Evolutionary conservation across 805 yeast species (phyloP), one percentile per base, ranked within the genome.

Genomic region (Yarrowia osloensis): DNA sequence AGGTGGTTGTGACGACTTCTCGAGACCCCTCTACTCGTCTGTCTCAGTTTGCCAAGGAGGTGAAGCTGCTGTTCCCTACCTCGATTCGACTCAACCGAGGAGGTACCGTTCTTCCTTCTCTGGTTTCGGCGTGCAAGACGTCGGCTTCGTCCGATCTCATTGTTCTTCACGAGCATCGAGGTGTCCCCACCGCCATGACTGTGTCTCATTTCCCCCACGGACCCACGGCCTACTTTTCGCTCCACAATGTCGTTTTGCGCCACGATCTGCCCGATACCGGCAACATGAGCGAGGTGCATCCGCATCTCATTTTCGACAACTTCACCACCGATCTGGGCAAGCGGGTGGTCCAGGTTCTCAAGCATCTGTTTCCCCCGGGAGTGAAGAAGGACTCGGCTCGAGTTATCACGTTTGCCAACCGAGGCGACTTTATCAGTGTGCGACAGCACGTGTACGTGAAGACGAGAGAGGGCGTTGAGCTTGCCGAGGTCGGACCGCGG

Each of bases 401-500:
- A 72, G 97, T 95, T n/a, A 88, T 95, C 62, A 89, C 97, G 2
- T 95, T 95, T 79, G 86, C 90, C 49, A 95, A 95, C 76, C 84
- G 86, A 66, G 97, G 91, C 57, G 99, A 95, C 78, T 95, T 86
- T 74, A 94, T 95, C 69, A 86, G 92, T 69, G 98, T 95, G 5
- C 85, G 99, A 77, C 99, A 95, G 74, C 99, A 95, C 75, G 89
- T 95, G 1, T 95, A 90, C 76, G 97, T 92, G 5, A 88, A 86
- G 75, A 91, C 97, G 0, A 88, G 88, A 71, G 97, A 92, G 70
- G 84, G 84, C 19, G 97, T 92, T 1, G 98, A 95, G 76, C 78
- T 95, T 67, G 93, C 97, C 68, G 99, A 95, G 76, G 89, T 95
- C 40, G 99, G 99, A 0, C 99, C 99, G n/a, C 82, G 99, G 70